phyloP scores from a whole-genome alignment of 2,329 filamentous ascomycete species.

The Bimuria novae-zelandiae region DNA sequence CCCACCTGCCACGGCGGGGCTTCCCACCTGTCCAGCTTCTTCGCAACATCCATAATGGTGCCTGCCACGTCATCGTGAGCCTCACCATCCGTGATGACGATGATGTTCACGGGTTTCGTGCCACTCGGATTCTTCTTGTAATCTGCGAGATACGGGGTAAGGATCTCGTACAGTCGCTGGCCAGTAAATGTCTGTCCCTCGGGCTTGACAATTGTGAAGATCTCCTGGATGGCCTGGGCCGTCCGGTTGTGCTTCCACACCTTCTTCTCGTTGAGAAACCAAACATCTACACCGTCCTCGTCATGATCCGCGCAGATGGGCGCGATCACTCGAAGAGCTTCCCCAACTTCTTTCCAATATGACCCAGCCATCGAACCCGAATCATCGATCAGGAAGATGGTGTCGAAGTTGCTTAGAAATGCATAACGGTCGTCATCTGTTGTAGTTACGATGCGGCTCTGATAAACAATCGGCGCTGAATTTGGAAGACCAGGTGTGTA shows the following conservation, averaged over 20 bases:
- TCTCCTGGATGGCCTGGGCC: constrained; percentile 61
- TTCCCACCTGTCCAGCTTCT: constrained; percentile 69
- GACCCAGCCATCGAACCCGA: constrained; percentile 80
- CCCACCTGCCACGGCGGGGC: constrained; percentile 83
- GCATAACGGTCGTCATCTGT: constrained; percentile 69
- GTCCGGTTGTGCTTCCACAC: constrained; percentile 69
- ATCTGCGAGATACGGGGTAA: constrained; percentile 70
- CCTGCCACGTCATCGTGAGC: constrained; percentile 79
- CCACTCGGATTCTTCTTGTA: constrained; percentile 56
- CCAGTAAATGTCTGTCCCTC: constrained; percentile 75
- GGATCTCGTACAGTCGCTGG: constrained; percentile 69
- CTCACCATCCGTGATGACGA: constrained; percentile 88
- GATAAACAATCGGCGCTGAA: constrained; percentile 3
- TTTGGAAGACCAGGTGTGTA: constrained; percentile 36
- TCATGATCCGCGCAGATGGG: constrained; percentile 83
- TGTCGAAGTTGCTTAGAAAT: constrained; percentile 82
- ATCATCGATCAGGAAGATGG: constrained; percentile 89
- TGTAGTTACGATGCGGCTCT: constrained; percentile 8
- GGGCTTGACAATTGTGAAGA: constrained; percentile 73
- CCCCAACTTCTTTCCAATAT: constrained; percentile 75
- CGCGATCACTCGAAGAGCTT: constrained; percentile 73
- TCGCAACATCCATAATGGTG: constrained; percentile 66
- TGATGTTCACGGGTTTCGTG: constrained; percentile 84
- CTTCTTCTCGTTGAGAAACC: constrained; percentile 77
- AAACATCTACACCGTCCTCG: constrained; percentile 83